Evolutionary conservation across 306 rosid species (phyloP), one percentile per base, ranked within the genome.

Genomic region (Cucumis hystrix): DNA sequence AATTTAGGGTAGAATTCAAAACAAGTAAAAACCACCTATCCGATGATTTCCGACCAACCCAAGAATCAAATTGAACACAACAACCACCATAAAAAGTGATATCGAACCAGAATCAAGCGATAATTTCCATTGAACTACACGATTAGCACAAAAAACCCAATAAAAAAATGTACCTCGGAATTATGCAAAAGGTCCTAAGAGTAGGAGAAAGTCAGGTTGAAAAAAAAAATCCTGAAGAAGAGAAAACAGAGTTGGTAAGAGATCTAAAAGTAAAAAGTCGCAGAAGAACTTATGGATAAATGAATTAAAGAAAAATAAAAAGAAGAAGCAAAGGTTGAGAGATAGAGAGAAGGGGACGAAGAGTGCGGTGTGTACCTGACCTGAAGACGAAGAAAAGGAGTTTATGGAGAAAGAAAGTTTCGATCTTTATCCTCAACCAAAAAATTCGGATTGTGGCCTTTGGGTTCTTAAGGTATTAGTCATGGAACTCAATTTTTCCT

Each of bases 361-460:
- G 74, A 43, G 37, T 43, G 2, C 35, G 55, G 6, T 68, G 75
- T 13, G 30, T 43, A 41, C 56, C 75, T 68, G 35, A 68, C 74
- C 74, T 68, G 56, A 68, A 68, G 56, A 71, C 4, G 58, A 71
- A 71, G 76, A 47, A 71, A 49, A 23, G 21, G 14, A 71, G 76
- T 49, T 47, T 23, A 13, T 47, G 41, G 30, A 16, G 21, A 8
- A 4, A 47, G n/a, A 49, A 71, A 68, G 55, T 43, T 47, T 14
- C 40, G 40, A 51, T 41, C 15, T 71, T 71, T 49, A 45, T 71
- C 37, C 12, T 70, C 21, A 4, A 71, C 59, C 59, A 1, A 71
- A 47, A 15, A 23, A 47, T 13, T 2, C 37, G 21, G 10, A 21
- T 9, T 28, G 30, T 28, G 30, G 30, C 30, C 30, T 2, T 40